Conservation (phyloP, 1,139 yeast genomes). For the Lodderomyces margitis region DNA sequence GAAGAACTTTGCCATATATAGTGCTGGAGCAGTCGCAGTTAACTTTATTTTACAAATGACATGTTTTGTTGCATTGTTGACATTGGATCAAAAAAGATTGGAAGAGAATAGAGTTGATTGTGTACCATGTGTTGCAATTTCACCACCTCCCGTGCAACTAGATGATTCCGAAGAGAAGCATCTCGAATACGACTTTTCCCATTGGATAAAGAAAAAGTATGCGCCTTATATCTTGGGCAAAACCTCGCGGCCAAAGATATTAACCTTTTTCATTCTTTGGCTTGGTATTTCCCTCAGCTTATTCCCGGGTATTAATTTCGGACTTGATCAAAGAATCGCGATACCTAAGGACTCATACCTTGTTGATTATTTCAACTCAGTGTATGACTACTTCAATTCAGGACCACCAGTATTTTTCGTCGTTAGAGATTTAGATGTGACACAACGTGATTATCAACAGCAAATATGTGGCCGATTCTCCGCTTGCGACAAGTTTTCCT, state of each 20-base stretch:
- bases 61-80: conserved; percentile 68
- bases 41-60: conserved; percentile 82
- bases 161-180: conserved; percentile 13
- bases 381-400: conserved; percentile 68
- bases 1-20: conserved; percentile 83
- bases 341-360: conserved; percentile 81
- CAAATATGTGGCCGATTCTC: conserved; percentile 84
- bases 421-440: conserved; percentile 62
- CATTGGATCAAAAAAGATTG: conserved; percentile 63
- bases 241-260: conserved; percentile 46
- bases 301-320: conserved; percentile 68
- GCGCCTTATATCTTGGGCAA: conserved; percentile 57
- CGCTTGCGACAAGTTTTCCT: conserved; percentile 73
- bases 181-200: conserved; percentile 27
- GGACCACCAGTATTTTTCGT: conserved; percentile 95
- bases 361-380: conserved; percentile 73
- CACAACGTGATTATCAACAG: conserved; percentile 61
- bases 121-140: conserved; percentile 46
- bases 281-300: conserved; percentile 66
- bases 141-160: conserved; percentile 12
- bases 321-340: conserved; percentile 87
- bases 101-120: conserved; percentile 61
- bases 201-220: conserved; percentile 23
- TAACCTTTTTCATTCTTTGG: conserved; percentile 57
- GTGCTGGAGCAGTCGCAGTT: conserved; percentile 80